Conservation (phyloP, 805 yeast species). For the Zygoascus tannicola region DNA sequence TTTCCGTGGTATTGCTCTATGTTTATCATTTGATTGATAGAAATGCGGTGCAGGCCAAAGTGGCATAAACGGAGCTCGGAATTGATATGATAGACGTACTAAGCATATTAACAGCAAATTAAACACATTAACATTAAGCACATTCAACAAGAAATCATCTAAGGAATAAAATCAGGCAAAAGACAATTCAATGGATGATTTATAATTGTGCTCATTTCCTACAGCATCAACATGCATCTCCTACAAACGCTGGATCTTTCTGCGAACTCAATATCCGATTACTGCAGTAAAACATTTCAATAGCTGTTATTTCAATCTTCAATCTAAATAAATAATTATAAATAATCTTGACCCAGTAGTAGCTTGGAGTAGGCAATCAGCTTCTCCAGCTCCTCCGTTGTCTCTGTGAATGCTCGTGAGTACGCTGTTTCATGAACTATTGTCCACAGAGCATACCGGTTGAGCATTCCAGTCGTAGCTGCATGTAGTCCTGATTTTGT, state of each 20-base stretch:
- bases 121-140: too few relatives aligned
- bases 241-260: too few relatives aligned
- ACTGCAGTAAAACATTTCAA: too few relatives aligned
- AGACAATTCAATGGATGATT: neutral
- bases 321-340: neutral
- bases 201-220: neutral
- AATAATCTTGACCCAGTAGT: constrained; percentile 36
- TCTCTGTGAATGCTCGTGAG: constrained; percentile 39
- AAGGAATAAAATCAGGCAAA: neutral
- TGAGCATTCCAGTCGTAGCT: neutral
- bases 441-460: constrained; percentile 31
- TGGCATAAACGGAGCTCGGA: too few relatives aligned
- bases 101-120: too few relatives aligned
- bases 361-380: constrained; percentile 32
- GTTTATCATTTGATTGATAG: constrained; percentile 60
- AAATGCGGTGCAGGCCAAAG: constrained; percentile 7
- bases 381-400: constrained; percentile 36
- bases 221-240: too few relatives aligned
- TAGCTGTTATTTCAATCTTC: too few relatives aligned
- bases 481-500: neutral
- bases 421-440: constrained; percentile 43
- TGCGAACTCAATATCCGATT: too few relatives aligned
- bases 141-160: neutral
- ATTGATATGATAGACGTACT: too few relatives aligned
- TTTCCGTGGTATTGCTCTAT: constrained; percentile 60